Evolutionary conservation across 345 rosid species (phyloP), one percentile per base, ranked within the genome.

Genomic region (Sonneratia caseolaris): DNA sequence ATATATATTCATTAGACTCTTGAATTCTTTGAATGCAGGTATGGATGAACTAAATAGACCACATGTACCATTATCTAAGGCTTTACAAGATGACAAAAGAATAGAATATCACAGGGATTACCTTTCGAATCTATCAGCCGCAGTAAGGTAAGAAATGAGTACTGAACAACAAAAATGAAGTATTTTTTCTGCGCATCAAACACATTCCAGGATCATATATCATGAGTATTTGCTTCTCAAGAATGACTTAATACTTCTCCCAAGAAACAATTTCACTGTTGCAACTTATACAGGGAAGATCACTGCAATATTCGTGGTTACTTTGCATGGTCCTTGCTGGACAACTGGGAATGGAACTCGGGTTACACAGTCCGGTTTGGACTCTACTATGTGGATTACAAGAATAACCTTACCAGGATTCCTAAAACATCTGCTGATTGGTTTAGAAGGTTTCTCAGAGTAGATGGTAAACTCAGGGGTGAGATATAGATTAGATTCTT

Each of bases 301-400:
- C 69, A 73, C 7, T 91, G 93, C 27, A 77, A 91, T 37, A 78
- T 91, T 8, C 85, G 84, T 3, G 96, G 97, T 6, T 93, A 89
- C 64, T 94, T 89, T 66, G 85, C 82, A 19, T 91, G 96, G 98
- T 91, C 96, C 21, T 79, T 91, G 91, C 88, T 90, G 4, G 98
- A 94, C 78, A 94, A 94, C 71, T 91, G 92, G 97, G 98, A 94
- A 73, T 91, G 98, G 98, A 94, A 90, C 83, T 86, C 83, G 8
- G 96, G 96, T 38, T 91, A 89, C 74, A 91, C 97, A 0, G 97
- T 94, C 18, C 80, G 97, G 64, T 94, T 94, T 40, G 93, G 96
- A 77, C 86, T 91, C 19, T 90, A 94, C 78, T 85, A 79, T 75
- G 89, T 91, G 47, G 96, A 94, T 61, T 90, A 85, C 80, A 88